Base-by-base conservation (phyloP, 495 filamentous ascomycete genomes). In the Tuber borchii region DNA sequence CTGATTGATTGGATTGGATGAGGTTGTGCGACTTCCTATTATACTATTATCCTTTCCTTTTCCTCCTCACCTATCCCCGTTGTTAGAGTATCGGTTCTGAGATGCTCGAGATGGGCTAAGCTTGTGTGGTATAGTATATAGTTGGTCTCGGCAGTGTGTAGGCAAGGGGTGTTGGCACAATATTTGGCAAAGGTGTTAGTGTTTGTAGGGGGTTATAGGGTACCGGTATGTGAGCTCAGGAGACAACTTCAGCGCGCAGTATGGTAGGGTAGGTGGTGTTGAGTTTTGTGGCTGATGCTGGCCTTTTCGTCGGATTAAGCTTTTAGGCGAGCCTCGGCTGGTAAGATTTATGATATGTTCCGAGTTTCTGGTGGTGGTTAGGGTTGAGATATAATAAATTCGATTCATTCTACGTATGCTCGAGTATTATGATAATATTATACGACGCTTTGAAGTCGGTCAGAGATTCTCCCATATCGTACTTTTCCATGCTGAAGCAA, bases 271-370 rank as follows among this genome's bases (percentile, higher is more conserved):
- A 2, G 19, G 44, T 73, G 17, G 19, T 48, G 31, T 26, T 61
- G 16, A 9, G 16, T 40, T 14, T 10, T 19, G 17, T 65, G 2
- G n/a, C 43, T 31, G 61, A 12, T 22, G 40, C 48, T 46, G 0
- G 20, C 12, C 69, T 22, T 16, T 26, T 68, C n/a, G 20, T 34
- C 40, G 45, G 65, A 40, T 74, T 73, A 79, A 79, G 77, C 77
- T 79, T 79, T 79, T 79, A 79, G 71, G 76, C 77, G 77, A 79
- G 76, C 17, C 22, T 45, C 48, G 22, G 77, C 75, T 65, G 56
- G 56, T 34, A 31, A 19, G 56, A 26, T 65, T 7, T 12, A 34
- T 65, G 8, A n/a, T n/a, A n/a, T n/a, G 1, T 61, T 34, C 12
- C 56, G 4, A 31, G 56, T 7, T 65, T 65, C 14, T 43, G 31